These are phyloP conservation scores for Erythrobasidium hasegawianum DNA, from an alignment of 1,284 basidiomycete genomes.

Conservation along the genomic window DNA sequence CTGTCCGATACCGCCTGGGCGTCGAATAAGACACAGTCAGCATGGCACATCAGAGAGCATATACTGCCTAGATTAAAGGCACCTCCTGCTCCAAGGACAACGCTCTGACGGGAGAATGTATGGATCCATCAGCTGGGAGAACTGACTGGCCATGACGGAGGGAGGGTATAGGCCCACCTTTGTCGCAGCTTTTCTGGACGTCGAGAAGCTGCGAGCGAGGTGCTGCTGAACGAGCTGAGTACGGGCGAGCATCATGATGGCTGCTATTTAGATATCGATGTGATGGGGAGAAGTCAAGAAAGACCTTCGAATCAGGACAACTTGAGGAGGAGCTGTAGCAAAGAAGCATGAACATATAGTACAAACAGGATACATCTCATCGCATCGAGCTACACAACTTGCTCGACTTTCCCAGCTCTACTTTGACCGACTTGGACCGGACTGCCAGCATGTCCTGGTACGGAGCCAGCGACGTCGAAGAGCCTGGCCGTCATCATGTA, in stretches of 20 bases:
- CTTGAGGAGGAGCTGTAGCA: too few species aligned
- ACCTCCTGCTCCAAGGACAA: conserved; percentile 84
- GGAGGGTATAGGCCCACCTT: conserved; percentile 45
- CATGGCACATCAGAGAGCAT: too few species aligned
- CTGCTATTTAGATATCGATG: background rate
- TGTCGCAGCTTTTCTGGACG: conserved; percentile 65
- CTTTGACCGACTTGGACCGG: too few species aligned
- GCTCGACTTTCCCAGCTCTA: too few species aligned
- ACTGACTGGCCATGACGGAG: too few species aligned
- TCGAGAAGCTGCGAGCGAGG: conserved; percentile 65
- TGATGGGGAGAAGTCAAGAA: background rate
- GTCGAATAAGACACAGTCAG: too few species aligned
- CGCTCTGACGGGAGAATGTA: too few species aligned
- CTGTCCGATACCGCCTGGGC: conserved; percentile 35
- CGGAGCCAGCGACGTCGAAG: background rate
- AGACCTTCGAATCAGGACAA: too few species aligned
- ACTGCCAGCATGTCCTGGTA: background rate
- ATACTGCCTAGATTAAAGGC: too few species aligned
- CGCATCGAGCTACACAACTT: too few species aligned
- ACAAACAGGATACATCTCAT: too few species aligned
- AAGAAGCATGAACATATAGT: too few species aligned
- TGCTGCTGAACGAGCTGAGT: conserved; percentile 19
- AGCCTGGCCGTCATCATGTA: background rate
- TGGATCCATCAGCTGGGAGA: background rate
- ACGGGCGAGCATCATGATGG: conserved; percentile 9